Percentiles rank a stretch among this genome's conserved stretches.
These are phyloP conservation scores for Eremochloa ophiuroides DNA, from an alignment of 176 grass and related monocot species.

Conservation along the genomic window DNA sequence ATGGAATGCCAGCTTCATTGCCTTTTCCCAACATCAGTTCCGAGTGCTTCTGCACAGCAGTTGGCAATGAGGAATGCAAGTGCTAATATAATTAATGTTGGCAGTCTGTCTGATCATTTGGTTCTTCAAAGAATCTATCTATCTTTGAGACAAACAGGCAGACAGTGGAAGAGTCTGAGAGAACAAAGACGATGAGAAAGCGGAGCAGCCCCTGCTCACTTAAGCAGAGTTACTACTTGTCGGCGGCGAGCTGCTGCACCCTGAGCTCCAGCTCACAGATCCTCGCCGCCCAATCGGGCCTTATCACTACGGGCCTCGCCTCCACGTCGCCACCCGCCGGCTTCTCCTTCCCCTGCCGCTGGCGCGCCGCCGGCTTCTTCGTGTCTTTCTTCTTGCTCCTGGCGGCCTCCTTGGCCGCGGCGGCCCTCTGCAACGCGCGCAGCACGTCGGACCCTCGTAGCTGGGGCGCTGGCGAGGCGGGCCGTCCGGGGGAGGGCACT, in stretches of 20 bases:
- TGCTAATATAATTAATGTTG: no score
- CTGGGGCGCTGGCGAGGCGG: not conserved
- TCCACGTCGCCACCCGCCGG: not conserved
- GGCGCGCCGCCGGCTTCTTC: not conserved
- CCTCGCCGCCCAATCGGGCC: constrained; percentile 38
- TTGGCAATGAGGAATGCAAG: no score
- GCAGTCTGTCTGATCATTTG: no score
- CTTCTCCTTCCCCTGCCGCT: constrained; percentile 8
- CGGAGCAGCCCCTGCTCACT: no score
- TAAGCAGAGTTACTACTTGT: no score
- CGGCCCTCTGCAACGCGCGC: constrained; percentile 41
- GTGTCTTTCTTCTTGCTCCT: not conserved
- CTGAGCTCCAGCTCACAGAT: constrained; percentile 47
- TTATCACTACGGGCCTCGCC: constrained; percentile 42
- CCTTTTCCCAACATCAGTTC: no score
- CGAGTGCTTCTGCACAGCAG: no score
- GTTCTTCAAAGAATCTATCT: no score
- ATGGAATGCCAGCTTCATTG: no score
- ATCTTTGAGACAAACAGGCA: no score
- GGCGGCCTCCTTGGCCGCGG: constrained; percentile 45
- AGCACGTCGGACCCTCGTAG: constrained; percentile 51
- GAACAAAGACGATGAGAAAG: no score
- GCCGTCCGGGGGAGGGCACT: not conserved
- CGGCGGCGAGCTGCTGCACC: constrained; percentile 25
- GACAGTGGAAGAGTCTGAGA: no score